Conservation (phyloP, 1,284 basidiomycete genomes). For the Ganoderma lingzhi region DNA sequence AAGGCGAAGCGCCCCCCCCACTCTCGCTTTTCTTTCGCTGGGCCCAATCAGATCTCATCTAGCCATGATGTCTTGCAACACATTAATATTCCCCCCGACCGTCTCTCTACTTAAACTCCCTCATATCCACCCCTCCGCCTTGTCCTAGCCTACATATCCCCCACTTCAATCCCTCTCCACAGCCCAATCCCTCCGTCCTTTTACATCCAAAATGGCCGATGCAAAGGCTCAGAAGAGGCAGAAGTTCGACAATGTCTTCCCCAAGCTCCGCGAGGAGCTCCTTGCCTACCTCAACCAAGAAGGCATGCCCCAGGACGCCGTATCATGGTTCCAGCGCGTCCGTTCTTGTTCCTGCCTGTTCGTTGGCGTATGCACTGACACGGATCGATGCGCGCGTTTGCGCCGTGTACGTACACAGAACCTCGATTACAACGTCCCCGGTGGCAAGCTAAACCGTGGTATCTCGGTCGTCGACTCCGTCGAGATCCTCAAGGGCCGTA, state of each 20-base stretch:
- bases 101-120: neutral
- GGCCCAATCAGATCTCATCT: neutral
- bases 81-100: neutral
- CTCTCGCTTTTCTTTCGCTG: neutral
- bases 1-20: conserved; percentile 7
- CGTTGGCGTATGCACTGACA: neutral
- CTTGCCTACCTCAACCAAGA: conserved; percentile 70
- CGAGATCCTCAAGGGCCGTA: conserved; percentile 83
- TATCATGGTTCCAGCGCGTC: conserved; percentile 84
- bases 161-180: neutral
- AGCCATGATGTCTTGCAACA: neutral
- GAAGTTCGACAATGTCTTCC: conserved; percentile 62
- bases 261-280: conserved; percentile 63
- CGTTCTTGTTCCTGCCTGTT: conserved; percentile 35
- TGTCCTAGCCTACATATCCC: neutral
- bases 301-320: conserved; percentile 84
- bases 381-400: conserved; percentile 1
- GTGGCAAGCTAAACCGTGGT: conserved; percentile 97
- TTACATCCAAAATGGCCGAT: conserved; percentile 30
- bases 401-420: conserved; percentile 59
- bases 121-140: neutral
- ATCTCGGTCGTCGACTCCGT: conserved; percentile 95
- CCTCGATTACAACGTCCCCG: conserved; percentile 94
- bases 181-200: neutral
- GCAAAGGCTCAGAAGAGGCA: conserved; percentile 54